A percentile compares a stretch with the other conserved stretches of the same genome.
Conservation (phyloP, 352 stramenopile species). For the Pythium graminicola region DNA sequence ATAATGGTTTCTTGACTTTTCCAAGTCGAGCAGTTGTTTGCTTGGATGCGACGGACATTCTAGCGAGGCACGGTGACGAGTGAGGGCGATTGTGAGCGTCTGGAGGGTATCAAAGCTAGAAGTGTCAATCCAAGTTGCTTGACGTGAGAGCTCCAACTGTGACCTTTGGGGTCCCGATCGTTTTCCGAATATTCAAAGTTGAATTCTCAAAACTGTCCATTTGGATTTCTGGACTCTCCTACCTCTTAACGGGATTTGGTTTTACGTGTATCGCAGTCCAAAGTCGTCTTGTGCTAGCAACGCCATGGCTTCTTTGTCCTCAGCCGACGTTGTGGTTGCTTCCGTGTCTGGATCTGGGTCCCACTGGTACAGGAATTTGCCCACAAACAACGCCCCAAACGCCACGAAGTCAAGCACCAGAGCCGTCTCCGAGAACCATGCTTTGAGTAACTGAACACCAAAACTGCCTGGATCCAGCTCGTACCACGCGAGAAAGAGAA, state of each 20-base stretch:
- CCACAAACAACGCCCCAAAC: slow-evolving; percentile 57
- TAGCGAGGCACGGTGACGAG: not conserved
- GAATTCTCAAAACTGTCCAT: slow-evolving; percentile 8
- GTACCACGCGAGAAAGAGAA: slow-evolving; percentile 69
- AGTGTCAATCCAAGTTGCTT: not conserved
- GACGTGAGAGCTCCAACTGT: not conserved
- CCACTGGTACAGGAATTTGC: slow-evolving; percentile 77
- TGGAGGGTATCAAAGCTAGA: too few species aligned
- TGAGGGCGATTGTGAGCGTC: too few species aligned
- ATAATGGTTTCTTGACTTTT: slow-evolving; percentile 76
- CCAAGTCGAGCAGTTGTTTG: slow-evolving; percentile 54
- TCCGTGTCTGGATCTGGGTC: slow-evolving; percentile 69
- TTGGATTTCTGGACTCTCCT: not conserved
- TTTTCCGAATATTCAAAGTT: not conserved
- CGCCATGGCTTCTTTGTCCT: slow-evolving; percentile 79
- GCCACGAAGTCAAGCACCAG: slow-evolving; percentile 61
- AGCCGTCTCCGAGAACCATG: slow-evolving; percentile 68
- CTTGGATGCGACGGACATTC: slow-evolving; percentile 43
- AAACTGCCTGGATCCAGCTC: slow-evolving; percentile 67
- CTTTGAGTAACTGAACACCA: slow-evolving; percentile 40
- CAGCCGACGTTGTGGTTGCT: slow-evolving; percentile 72
- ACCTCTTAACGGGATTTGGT: not conserved
- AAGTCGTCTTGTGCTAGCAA: slow-evolving; percentile 69
- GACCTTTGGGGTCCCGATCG: slow-evolving; percentile 1
- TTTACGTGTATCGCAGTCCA: slow-evolving; percentile 65